Evolutionary conservation across 805 yeast species (phyloP).

Genomic region (Candida nemodendra): DNA sequence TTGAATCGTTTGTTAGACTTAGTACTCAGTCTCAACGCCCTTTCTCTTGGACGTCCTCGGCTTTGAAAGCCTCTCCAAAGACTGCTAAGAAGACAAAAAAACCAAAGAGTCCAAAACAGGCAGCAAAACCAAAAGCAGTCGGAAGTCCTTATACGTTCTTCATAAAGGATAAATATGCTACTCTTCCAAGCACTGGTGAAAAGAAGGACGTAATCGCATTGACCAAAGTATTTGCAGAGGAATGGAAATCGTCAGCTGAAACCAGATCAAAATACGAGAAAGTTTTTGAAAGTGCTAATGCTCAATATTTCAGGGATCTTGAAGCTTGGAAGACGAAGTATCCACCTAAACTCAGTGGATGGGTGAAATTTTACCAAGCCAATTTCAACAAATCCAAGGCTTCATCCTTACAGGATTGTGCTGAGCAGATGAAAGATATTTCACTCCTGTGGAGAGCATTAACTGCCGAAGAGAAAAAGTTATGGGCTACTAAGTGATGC

Average conservation of each 20-base stretch:
- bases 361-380: constrained; percentile 21
- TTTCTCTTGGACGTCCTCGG: constrained; percentile 9
- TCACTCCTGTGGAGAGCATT: constrained; percentile 24
- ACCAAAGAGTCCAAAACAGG: constrained; percentile 7
- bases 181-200: constrained; percentile 2
- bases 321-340: constrained; percentile 27
- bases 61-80: constrained; percentile 12
- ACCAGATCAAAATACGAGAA: constrained; percentile 15
- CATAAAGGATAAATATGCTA: constrained; percentile 14
- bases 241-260: constrained; percentile 23
- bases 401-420: constrained; percentile 13
- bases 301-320: constrained; percentile 11
- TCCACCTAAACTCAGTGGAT: constrained; percentile 21
- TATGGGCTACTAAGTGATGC: constrained; percentile 16
- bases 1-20: constrained; percentile 4
- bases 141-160: constrained; percentile 17
- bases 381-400: constrained; percentile 15
- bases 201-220: constrained; percentile 7
- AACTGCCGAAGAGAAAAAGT: constrained; percentile 21
- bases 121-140: constrained; percentile 26
- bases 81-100: constrained; percentile 10
- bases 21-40: constrained; percentile 8
- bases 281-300: constrained; percentile 6
- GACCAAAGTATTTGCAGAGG: constrained; percentile 15
- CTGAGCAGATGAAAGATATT: constrained; percentile 17